These are phyloP conservation scores for Mrakia blollopis DNA, from an alignment of 768 basidiomycete genomes.

Conservation along the genomic window DNA sequence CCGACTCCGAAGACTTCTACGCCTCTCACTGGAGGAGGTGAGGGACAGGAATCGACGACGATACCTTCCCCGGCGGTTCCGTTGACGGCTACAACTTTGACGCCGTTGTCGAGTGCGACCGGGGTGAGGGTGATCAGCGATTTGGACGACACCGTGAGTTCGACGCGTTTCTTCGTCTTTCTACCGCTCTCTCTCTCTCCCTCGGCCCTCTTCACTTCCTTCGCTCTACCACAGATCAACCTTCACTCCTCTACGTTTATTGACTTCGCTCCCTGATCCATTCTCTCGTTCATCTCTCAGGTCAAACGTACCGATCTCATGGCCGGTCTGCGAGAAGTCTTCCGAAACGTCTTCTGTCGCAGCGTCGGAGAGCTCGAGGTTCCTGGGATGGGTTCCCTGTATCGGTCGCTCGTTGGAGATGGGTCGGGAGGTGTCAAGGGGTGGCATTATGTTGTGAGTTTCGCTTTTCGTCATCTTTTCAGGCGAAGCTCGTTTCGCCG, in stretches of 20 bases:
- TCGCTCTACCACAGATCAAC: background rate
- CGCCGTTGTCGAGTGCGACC: slow-evolving; percentile 6
- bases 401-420: slow-evolving; percentile 54
- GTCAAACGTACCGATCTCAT: slow-evolving; percentile 73
- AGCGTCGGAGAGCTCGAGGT: slow-evolving; percentile 72
- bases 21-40: background rate
- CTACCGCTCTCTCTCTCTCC: too few species aligned
- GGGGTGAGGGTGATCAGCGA: slow-evolving; percentile 77
- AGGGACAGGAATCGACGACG: background rate
- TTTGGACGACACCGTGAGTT: slow-evolving; percentile 72
- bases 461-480: too few species aligned
- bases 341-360: slow-evolving; percentile 85
- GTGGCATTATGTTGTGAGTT: slow-evolving; percentile 29
- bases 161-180: too few species aligned
- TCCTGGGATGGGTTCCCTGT: slow-evolving; percentile 78
- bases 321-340: slow-evolving; percentile 71
- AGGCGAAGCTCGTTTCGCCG: too few species aligned
- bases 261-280: background rate
- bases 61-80: background rate
- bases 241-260: too few species aligned
- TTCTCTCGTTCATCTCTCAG: background rate
- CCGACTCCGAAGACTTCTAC: background rate
- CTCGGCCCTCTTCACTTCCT: too few species aligned
- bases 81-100: slow-evolving; percentile 31
- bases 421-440: slow-evolving; percentile 20